Evolutionary conservation across 1,284 basidiomycete genomes (phyloP).

Genomic region (Cryptococcus deneoformans): DNA sequence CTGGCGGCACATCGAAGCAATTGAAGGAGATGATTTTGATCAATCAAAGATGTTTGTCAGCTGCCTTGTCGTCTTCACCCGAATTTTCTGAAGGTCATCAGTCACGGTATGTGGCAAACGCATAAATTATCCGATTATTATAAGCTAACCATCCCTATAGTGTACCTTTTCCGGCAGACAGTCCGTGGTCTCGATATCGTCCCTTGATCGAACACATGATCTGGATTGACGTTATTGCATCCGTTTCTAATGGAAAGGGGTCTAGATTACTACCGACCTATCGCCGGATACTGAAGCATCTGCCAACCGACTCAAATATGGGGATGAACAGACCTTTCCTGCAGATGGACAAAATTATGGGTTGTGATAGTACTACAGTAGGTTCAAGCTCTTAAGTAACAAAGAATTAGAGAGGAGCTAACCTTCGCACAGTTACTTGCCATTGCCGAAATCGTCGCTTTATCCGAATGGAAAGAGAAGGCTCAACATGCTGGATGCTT

Average conservation of each 20-base stretch:
- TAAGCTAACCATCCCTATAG: not conserved
- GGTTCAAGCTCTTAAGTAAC: not conserved
- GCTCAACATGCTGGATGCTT: constrained; percentile 44
- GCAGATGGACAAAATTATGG: constrained; percentile 74
- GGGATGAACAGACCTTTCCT: constrained; percentile 39
- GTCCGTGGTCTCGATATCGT: constrained; percentile 16
- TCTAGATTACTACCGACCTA: constrained; percentile 62
- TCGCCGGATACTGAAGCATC: constrained; percentile 55
- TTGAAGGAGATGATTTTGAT: constrained; percentile 17
- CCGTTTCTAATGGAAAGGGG: constrained; percentile 60
- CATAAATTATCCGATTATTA: not conserved
- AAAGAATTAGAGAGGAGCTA: not conserved
- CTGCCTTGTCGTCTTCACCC: constrained; percentile 14
- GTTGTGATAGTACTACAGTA: constrained; percentile 62
- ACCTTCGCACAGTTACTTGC: constrained; percentile 61
- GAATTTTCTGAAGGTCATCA: constrained; percentile 5
- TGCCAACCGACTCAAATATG: constrained; percentile 16
- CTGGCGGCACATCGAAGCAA: constrained; percentile 20
- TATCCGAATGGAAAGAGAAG: constrained; percentile 63
- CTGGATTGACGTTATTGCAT: constrained; percentile 79
- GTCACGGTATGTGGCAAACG: not conserved
- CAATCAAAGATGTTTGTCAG: constrained; percentile 16
- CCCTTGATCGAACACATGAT: constrained; percentile 68
- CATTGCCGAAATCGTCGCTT: constrained; percentile 66
- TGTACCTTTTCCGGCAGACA: constrained; percentile 1